A percentile compares a stretch with the other conserved stretches of the same genome.
Evolutionary conservation across 2,329 filamentous ascomycete genomes (phyloP).

Genomic region (Chrysosporium queenslandicum): DNA sequence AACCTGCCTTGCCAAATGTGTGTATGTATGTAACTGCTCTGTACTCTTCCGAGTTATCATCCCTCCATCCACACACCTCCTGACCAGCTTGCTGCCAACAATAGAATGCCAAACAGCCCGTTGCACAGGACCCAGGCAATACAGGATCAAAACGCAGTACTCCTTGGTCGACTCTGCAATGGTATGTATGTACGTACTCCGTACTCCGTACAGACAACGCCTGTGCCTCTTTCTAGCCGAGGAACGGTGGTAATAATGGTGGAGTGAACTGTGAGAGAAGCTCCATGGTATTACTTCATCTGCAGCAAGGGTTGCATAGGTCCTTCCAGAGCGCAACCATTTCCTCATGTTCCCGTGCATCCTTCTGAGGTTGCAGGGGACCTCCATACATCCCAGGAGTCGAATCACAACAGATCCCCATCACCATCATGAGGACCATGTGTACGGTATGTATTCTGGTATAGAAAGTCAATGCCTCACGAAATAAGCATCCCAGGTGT

Average conservation of each 20-base stretch:
- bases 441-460: too few species aligned
- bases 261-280: background rate
- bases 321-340: background rate
- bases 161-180: too few species aligned
- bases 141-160: background rate
- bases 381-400: too few species aligned
- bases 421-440: too few species aligned
- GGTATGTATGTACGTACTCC: too few species aligned
- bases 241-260: background rate
- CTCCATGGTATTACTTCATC: background rate
- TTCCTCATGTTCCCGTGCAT: too few species aligned
- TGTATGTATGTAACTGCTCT: background rate
- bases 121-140: background rate
- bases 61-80: background rate
- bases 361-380: too few species aligned
- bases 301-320: background rate
- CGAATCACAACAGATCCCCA: too few species aligned
- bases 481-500: too few species aligned
- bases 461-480: too few species aligned
- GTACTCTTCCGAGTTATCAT: background rate
- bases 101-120: background rate
- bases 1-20: background rate
- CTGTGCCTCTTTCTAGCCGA: too few species aligned
- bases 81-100: background rate
- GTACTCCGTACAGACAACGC: background rate